Base-by-base conservation (phyloP, 495 filamentous ascomycete genomes). In the Penicillium diatomitis region DNA sequence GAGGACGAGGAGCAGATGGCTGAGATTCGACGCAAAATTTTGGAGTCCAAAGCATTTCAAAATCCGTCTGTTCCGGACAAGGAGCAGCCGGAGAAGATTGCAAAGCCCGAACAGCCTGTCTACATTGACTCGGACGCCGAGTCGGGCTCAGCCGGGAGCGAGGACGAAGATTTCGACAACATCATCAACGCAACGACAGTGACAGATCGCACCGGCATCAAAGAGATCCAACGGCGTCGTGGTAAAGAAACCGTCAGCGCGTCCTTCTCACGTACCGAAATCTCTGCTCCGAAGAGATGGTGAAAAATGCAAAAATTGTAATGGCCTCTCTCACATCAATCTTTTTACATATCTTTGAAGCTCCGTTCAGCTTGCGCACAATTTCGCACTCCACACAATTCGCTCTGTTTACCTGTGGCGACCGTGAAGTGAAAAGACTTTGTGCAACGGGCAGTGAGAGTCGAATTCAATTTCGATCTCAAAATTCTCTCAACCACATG, bases 1-100 rank as follows among this genome's bases (percentile, higher is more conserved):
- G 83, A 87, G 8, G 83, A 86, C 9, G 86, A 94, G 56, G 87
- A 88, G 41, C 86, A 94, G 60, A 96, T 96, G 87, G 90, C 88
- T 37, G 89, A 92, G 54, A 81, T 98, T 30, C 75, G 92, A 36
- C 81, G 81, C 37, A 84, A 85, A 55, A 87, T 96, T 20, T 74
- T 97, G 3, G 82, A 79, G 2, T 96, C 91, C 4, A 95, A 90
- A 54, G 75, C 87, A 0, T 98, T 96, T 54, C 72, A 85, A 37
- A 87, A 87, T 54, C 80, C 73, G 9, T 59, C 64, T 29, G 67
- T 64, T 43, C 58, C 71, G 41, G 78, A 79, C 43, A 79, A 79
- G 44, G 65, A 65, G 12, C 60, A 74, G 32, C 74, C 72, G 2
- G 77, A 81, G 54, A 81, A 71, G 27, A 80, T 86, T 47, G 58